Evolutionary conservation across 352 stramenopile species (phyloP), one percentile per base, ranked within the genome.

Genomic region (Globisporangium uncinulatum): DNA sequence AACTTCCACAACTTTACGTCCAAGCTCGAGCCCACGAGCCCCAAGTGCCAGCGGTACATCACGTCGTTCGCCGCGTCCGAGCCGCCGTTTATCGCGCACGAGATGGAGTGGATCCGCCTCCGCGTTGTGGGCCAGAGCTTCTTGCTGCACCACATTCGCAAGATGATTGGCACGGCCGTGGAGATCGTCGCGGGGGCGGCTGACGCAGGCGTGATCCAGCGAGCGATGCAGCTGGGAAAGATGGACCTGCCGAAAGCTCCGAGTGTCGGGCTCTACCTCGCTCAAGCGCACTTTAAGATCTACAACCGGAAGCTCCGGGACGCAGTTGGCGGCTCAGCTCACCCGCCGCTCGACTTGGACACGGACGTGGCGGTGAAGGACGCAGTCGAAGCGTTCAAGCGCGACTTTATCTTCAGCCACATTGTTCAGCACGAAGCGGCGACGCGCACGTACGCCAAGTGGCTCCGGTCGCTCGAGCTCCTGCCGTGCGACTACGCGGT

Each of bases 1-100:
- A 96, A 96, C 63, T 98, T 96, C 63, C 97, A 99, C 79, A 99
- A 99, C 67, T 99, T 98, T 64, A 99, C 97, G 34, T 91, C 87
- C 48, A 93, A 94, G 64, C 74, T 94, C 54, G 79, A 92, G 58
- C 83, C 84, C 0, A 84, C 73, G 20, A 93, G 80, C 56, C 82
- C 83, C 36, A 85, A 90, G 59, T 87, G 80, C 48, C 80, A 82
- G 19, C 86, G 96, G 43, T 99, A 92, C 68, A 98, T 99, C 67
- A 83, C 97, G 53, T 93, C 76, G 17, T 98, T 98, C 69, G 52
- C 64, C 11, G 76, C 69, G 4, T 29, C 24, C 24, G 83, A 94
- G 47, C 62, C 71, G n/a, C 75, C 83, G 36, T 92, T 94, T 59
- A 75, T 94, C n/a, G 63, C 88, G 39, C 81, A 97, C 57, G 84